Conservation (phyloP, 805 yeast genomes). For the Candida hispaniensis region DNA sequence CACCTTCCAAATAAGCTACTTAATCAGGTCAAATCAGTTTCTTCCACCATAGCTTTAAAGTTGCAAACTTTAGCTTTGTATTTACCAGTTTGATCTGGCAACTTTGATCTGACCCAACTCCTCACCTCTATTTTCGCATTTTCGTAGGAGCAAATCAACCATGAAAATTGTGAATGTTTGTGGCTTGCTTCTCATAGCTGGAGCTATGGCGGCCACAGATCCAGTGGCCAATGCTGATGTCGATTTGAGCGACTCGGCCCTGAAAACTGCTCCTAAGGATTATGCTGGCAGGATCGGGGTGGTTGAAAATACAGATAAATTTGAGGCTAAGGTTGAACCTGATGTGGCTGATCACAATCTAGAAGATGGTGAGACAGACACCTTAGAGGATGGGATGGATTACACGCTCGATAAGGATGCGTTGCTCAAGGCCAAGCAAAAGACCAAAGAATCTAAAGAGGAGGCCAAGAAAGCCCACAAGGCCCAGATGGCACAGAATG, state of each 20-base stretch:
- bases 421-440: slow-evolving; percentile 14
- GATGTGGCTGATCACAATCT: slow-evolving; percentile 16
- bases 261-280: slow-evolving; percentile 30
- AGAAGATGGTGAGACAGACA: slow-evolving; percentile 8
- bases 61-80: background rate
- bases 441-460: slow-evolving; percentile 19
- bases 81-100: background rate
- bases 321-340: slow-evolving; percentile 18
- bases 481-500: slow-evolving; percentile 9
- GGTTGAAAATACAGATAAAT: slow-evolving; percentile 17
- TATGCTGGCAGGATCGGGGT: slow-evolving; percentile 21
- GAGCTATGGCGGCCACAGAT: slow-evolving; percentile 19
- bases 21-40: no score
- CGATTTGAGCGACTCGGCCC: slow-evolving; percentile 25
- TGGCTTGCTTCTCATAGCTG: background rate
- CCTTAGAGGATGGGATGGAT: slow-evolving; percentile 19
- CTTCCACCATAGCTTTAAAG: background rate
- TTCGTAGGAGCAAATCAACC: background rate
- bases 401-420: slow-evolving; percentile 30
- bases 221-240: slow-evolving; percentile 22
- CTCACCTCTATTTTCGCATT: background rate
- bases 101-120: background rate
- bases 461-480: slow-evolving; percentile 16
- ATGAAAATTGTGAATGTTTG: no score
- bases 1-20: no score